Base-by-base conservation (phyloP, 257 asterid genomes). In the Jacaranda copaia region DNA sequence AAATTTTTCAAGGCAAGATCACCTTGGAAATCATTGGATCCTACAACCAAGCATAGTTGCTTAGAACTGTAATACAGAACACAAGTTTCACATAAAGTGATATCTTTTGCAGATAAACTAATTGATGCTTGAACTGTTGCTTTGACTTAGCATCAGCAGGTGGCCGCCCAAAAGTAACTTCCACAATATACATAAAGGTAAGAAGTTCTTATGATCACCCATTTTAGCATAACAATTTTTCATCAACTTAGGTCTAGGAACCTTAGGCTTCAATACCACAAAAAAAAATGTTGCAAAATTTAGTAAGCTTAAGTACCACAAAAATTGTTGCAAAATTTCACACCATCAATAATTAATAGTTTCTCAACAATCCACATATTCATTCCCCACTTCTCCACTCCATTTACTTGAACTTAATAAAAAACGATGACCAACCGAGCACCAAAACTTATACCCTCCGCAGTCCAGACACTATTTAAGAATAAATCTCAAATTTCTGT, bases 21-120 rank as follows among this genome's bases (percentile, higher is more conserved):
- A 86, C 82, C 79, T 92, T 91, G 18, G 93, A 87, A 65, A 89
- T 76, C 92, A 93, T 80, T 55, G 98, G 92, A 79, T 91, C 96
- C 96, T 87, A 78, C 72, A 78, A 59, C 25, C 61, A 15, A 25
- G 6, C 56, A 38, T 36, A 82, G 65, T 15, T 40, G n/a, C 53
- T 10, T 55, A 71, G 48, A 68, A 35, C 39, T 45, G 4, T 35
- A 15, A 42, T 35, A 51, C 18, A 16, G 38, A 55, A 7, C 2
- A 45, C 32, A 57, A 16, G 39, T 51, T 67, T 32, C 32, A 56
- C 11, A 39, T 51, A 49, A 18, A 25, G 32, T 25, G 32, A 80
- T 61, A 25, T 43, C 68, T 43, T 36, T 38, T 56, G 32, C 3
- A 76, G 32, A 46, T 38, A 10, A 76, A 63, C 5, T 42, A 71